These are phyloP conservation scores for Davidsoniella eucalypti DNA, from an alignment of 2,329 filamentous ascomycete genomes.

Conservation along the genomic window DNA sequence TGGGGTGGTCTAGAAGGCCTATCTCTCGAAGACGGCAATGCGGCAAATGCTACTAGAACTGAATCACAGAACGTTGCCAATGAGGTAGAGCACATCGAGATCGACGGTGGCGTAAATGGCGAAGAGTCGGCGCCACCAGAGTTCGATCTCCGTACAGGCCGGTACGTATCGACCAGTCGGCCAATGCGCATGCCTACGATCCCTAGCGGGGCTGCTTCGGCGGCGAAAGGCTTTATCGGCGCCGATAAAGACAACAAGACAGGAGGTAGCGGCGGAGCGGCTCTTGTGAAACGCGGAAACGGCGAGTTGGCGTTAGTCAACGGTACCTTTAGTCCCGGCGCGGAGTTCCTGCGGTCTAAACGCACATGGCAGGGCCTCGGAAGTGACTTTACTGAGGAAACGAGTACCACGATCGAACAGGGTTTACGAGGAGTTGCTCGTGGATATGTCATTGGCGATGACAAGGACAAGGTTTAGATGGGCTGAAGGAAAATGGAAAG, in stretches of 20 bases:
- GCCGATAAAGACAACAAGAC: no score
- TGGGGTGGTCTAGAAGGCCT: conserved; percentile 68
- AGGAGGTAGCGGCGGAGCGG: not conserved
- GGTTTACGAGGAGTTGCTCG: conserved; percentile 76
- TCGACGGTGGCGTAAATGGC: conserved; percentile 33
- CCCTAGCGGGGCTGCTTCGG: not conserved
- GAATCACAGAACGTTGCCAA: conserved; percentile 14
- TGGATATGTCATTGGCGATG: conserved; percentile 65
- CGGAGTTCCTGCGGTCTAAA: conserved; percentile 67
- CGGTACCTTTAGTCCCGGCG: conserved; percentile 76
- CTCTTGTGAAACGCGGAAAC: conserved; percentile 39
- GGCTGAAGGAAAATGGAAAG: not conserved
- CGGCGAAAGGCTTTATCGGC: conserved; percentile 18
- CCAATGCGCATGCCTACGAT: conserved; percentile 39
- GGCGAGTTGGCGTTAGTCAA: conserved; percentile 68
- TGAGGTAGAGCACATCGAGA: conserved; percentile 17
- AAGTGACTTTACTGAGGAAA: conserved; percentile 56
- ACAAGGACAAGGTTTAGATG: conserved; percentile 30
- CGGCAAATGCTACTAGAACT: conserved; percentile 12
- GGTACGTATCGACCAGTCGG: conserved; percentile 60
- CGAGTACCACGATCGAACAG: conserved; percentile 60
- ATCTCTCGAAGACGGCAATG: conserved; percentile 23
- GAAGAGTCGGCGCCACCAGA: conserved; percentile 70
- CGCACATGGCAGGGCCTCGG: conserved; percentile 86
- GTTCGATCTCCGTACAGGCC: conserved; percentile 80